Conservation (phyloP, 352 stramenopile species). For the Globisporangium paroecandrum region DNA sequence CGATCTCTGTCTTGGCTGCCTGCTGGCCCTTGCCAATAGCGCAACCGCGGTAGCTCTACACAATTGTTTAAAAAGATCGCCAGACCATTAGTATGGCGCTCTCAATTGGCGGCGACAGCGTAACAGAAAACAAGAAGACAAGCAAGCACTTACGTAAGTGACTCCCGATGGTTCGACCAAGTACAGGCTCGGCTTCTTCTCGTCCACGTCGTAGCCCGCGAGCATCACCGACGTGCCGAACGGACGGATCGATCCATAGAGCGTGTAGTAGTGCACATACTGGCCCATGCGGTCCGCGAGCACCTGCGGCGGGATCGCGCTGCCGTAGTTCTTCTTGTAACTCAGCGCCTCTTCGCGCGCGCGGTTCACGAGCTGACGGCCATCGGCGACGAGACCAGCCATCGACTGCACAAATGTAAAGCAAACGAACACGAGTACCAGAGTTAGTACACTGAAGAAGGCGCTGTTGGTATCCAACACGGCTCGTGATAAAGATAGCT, state of each 20-base stretch:
- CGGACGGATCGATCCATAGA: constrained; percentile 95
- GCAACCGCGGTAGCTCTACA: constrained; percentile 95
- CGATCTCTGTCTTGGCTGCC: constrained; percentile 98
- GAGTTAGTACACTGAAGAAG: background rate
- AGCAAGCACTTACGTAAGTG: constrained; percentile 59
- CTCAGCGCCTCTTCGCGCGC: constrained; percentile 91
- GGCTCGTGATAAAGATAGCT: background rate
- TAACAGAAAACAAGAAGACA: background rate
- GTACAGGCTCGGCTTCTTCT: constrained; percentile 87
- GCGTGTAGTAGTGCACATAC: constrained; percentile 99
- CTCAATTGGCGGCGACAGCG: background rate
- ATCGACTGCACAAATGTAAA: constrained; percentile 58
- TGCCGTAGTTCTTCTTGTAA: constrained; percentile 97
- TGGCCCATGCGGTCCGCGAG: constrained; percentile 93
- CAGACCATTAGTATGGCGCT: background rate
- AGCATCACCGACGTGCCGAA: constrained; percentile 96
- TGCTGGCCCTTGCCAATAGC: constrained; percentile 97
- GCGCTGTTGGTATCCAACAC: background rate
- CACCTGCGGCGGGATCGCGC: constrained; percentile 89
- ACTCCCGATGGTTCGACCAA: constrained; percentile 92
- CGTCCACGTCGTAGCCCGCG: constrained; percentile 94
- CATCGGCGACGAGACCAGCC: constrained; percentile 95
- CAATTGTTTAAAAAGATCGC: background rate
- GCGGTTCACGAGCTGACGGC: constrained; percentile 94
- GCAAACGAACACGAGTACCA: background rate